Evolutionary conservation across 208 protist species (phyloP), one percentile per base, ranked within the genome.

Genomic region (Tritrichomonas musculus): DNA sequence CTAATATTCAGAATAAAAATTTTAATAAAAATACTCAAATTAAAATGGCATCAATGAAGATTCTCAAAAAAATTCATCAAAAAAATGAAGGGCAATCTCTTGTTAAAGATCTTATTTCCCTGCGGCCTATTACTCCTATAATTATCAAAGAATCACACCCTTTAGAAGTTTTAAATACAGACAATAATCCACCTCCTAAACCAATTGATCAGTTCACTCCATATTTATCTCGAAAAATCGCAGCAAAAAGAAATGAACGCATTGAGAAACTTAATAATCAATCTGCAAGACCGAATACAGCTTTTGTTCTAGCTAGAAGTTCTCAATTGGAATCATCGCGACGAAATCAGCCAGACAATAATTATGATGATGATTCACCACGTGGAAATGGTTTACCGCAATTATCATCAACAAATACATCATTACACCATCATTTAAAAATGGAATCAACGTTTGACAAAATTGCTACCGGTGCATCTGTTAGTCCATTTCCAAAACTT

Each of bases 391-490:
- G 13, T 22, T 60, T 60, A 60, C 55, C 55, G 20, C 64, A 13
- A 69, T 69, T n/a, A 69, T 69, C 64, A 69, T 33, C 11, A n/a
- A n/a, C 25, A n/a, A 17, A 17, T 33, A 69, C 27, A n/a, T n/a
- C 3, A 8, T n/a, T 47, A 30, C 77, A 88, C 8, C 27, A 25
- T 4, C 77, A 88, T 57, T 47, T 88, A 39, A 53, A 88, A 88
- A 88, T 88, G 77, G 77, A 88, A 88, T 41, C 25, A 57, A n/a
- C 47, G 20, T 88, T 88, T n/a, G 77, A 88, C 30, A 88, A 88
- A 88, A 88, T 88, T n/a, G 77, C 47, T n/a, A 41, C 47, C 25
- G 44, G 41, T 20, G 53, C 77, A 0, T 17, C 77, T 57, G 57
- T 14, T 33, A 33, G 33, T 88, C 17, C 77, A 13, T 57, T 88